Base-by-base conservation (phyloP, 2,329 filamentous ascomycete species). In the Epicoccum nigrum region DNA sequence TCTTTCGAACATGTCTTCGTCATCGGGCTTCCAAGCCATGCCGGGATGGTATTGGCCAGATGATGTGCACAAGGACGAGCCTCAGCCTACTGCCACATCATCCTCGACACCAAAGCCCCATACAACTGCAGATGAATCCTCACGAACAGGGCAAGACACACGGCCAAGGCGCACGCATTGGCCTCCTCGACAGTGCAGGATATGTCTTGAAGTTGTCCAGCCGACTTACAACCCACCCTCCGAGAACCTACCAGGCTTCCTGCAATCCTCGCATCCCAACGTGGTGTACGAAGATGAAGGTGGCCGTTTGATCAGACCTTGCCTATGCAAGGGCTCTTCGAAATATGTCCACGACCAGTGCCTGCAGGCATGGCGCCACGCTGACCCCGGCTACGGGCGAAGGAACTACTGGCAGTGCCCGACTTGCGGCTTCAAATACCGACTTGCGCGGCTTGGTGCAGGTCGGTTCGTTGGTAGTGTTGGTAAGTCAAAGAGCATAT, bases 261-360 rank as follows among this genome's bases (percentile, higher is more conserved):
- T 88, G 34, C 81, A 85, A 58, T 74, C 81, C 21, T 81, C 84
- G 15, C 79, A 34, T 34, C 49, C 49, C 17, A 46, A 80, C 41
- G 84, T 88, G 37, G 79, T 80, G 16, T 96, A 96, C 67, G 81
- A 86, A 43, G 92, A 90, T 19, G 84, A 89, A 55, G 89, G 87
- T 58, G 82, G 88, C 23, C 86, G 91, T 42, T 79, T 99, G 21
- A 83, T 97, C 63, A 88, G 89, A 45, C 94, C 94, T 28, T 99
- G 94, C 80, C 86, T 87, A 75, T 99, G 94, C 81, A 95, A 90
- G 76, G 94, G 94, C 44, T 90, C 89, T 31, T 90, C 93, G 63
- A 90, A 90, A 76, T 97, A 96, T 74, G 92, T 97, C 19, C 94
- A 99, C 72, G 91, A 97, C 73, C 88, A 86, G 23, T 99, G 94